Evolutionary conservation across 768 basidiomycete genomes (phyloP).

Genomic region (Agrocybe pediades): DNA sequence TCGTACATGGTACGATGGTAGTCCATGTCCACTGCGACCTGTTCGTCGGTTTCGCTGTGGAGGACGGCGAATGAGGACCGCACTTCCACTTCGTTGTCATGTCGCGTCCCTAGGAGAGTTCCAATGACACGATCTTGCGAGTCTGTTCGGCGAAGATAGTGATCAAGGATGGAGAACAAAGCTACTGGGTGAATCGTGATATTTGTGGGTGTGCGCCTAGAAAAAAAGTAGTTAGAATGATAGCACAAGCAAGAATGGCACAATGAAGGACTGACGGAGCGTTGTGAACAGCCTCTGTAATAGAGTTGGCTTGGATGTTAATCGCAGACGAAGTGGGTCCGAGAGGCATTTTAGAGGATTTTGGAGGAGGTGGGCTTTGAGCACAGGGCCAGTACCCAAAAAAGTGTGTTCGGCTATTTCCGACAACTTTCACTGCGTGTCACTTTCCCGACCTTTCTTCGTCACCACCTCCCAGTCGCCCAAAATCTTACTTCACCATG

Average conservation of each 20-base stretch:
- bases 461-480: conserved; percentile 17
- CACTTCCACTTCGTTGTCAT: conserved; percentile 70
- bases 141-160: conserved; percentile 88
- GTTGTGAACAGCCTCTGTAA: conserved; percentile 32
- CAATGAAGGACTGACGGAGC: conserved; percentile 35
- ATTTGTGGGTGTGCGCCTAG: conserved; percentile 68
- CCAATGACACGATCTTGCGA: conserved; percentile 90
- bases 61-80: conserved; percentile 88
- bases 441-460: conserved; percentile 15
- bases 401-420: conserved; percentile 38
- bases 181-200: conserved; percentile 91
- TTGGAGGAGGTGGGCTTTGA: conserved; percentile 18
- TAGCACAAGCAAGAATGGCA: neutral
- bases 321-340: conserved; percentile 52
- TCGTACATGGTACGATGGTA: conserved; percentile 95
- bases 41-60: conserved; percentile 89
- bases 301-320: conserved; percentile 41
- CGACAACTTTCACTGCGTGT: conserved; percentile 26
- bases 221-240: conserved; percentile 3
- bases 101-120: conserved; percentile 86
- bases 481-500: conserved; percentile 46
- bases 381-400: conserved; percentile 26
- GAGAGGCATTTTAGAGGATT: conserved; percentile 45
- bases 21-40: conserved; percentile 95
- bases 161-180: conserved; percentile 93